Percentiles rank a stretch among this genome's conserved stretches.
Conservation (phyloP, 2,329 filamentous ascomycete species). For the Lasiodiplodia theobromae region DNA sequence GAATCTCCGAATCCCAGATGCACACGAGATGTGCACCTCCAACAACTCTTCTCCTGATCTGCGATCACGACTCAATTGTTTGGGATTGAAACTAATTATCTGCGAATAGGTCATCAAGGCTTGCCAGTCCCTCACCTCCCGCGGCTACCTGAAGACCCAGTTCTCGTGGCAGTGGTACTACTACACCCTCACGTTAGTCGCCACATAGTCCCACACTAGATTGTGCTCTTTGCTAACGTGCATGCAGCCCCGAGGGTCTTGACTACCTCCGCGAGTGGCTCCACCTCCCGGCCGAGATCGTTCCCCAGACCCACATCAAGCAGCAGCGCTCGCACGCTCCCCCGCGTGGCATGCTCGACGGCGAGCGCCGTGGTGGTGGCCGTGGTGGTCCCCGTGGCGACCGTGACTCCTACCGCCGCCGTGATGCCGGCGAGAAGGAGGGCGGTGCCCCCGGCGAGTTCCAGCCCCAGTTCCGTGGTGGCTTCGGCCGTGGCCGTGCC, state of each 20-base stretch:
- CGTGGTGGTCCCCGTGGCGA: constrained; percentile 68
- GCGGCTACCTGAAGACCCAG: constrained; percentile 99
- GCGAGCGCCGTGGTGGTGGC: constrained; percentile 40
- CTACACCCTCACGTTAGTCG: constrained; percentile 85
- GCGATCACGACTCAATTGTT: constrained; percentile 20
- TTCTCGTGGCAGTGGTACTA: constrained; percentile 85
- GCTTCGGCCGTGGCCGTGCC: constrained; percentile 42
- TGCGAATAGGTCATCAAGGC: constrained; percentile 83
- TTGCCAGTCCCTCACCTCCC: constrained; percentile 95
- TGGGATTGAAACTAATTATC: not conserved
- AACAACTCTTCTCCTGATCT: not conserved
- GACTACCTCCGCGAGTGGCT: constrained; percentile 99
- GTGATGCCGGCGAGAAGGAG: constrained; percentile 67
- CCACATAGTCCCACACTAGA: constrained; percentile 30
- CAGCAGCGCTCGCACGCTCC: constrained; percentile 98
- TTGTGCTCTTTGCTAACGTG: not conserved
- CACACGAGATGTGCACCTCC: not conserved
- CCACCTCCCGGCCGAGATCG: constrained; percentile 98
- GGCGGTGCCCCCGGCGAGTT: constrained; percentile 51
- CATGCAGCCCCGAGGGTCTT: constrained; percentile 81
- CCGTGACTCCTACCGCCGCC: constrained; percentile 90
- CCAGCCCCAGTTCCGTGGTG: constrained; percentile 54
- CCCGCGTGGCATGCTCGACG: constrained; percentile 89
- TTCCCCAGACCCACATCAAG: constrained; percentile 99
- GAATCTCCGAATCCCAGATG: not conserved